Conservation (phyloP, 306 rosid species). For the Mimosa bimucronata region DNA sequence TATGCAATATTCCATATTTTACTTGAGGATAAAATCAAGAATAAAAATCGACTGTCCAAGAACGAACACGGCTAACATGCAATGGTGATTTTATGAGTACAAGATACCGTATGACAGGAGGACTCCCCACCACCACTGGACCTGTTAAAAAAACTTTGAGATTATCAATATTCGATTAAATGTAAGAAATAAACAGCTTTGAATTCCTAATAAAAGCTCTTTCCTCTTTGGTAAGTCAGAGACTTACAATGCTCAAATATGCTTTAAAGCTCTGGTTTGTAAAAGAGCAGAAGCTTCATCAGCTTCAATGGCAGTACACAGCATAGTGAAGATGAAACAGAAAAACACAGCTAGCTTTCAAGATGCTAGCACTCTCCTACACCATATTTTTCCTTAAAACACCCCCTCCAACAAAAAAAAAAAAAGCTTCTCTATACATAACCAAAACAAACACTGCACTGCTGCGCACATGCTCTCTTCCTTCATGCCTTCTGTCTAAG, state of each 20-base stretch:
- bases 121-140: background rate
- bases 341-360: background rate
- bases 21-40: slow-evolving; percentile 7
- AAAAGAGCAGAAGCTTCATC: background rate
- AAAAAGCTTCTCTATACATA: no score
- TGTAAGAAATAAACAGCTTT: slow-evolving; percentile 5
- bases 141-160: background rate
- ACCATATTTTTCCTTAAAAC: background rate
- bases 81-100: slow-evolving; percentile 7
- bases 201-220: background rate
- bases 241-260: background rate
- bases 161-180: background rate
- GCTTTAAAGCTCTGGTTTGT: background rate
- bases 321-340: background rate
- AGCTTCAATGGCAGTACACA: background rate
- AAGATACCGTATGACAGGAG: background rate
- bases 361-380: background rate
- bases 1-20: background rate
- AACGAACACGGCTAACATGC: slow-evolving; percentile 3
- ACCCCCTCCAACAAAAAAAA: no score
- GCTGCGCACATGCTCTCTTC: no score
- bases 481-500: no score
- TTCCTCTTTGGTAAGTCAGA: background rate
- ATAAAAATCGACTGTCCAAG: background rate
- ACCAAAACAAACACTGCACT: no score